Evolutionary conservation across 2,329 filamentous ascomycete genomes (phyloP).

Genomic region (Calonectria henricotiae): DNA sequence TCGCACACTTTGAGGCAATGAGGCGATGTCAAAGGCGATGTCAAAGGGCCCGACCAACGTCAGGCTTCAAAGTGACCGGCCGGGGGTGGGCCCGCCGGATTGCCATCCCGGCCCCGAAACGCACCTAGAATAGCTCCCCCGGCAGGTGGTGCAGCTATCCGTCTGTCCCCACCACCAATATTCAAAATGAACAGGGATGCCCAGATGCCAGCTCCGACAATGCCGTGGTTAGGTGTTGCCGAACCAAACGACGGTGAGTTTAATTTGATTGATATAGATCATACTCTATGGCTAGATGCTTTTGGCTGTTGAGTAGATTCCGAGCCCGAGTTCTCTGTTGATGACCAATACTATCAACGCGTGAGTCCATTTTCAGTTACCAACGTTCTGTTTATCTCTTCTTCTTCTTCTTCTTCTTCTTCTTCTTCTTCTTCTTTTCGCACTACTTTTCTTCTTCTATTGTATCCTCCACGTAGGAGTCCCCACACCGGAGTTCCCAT

Average conservation of each 20-base stretch:
- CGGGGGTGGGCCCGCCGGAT: not conserved
- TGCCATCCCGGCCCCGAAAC: not conserved
- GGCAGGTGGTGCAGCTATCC: not conserved
- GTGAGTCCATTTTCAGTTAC: not conserved
- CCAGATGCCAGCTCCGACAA: not conserved
- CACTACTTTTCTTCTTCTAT: no score
- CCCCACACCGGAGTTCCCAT: not conserved
- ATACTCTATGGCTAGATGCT: not conserved
- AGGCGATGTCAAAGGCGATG: not conserved
- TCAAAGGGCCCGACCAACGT: not conserved
- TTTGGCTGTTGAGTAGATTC: not conserved
- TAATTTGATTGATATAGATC: not conserved
- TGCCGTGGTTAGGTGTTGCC: not conserved
- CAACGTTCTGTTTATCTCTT: not conserved
- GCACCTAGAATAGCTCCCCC: not conserved
- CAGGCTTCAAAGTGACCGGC: not conserved
- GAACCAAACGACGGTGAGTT: not conserved
- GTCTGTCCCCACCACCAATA: not conserved
- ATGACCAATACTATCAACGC: not conserved
- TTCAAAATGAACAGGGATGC: not conserved
- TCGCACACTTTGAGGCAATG: not conserved
- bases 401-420: not conserved
- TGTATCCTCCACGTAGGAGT: not conserved
- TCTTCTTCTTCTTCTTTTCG: not conserved
- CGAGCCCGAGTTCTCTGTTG: not conserved